Evolutionary conservation across 192 early-diverging fungal species (phyloP).

Genomic region (Entomortierella parvispora): DNA sequence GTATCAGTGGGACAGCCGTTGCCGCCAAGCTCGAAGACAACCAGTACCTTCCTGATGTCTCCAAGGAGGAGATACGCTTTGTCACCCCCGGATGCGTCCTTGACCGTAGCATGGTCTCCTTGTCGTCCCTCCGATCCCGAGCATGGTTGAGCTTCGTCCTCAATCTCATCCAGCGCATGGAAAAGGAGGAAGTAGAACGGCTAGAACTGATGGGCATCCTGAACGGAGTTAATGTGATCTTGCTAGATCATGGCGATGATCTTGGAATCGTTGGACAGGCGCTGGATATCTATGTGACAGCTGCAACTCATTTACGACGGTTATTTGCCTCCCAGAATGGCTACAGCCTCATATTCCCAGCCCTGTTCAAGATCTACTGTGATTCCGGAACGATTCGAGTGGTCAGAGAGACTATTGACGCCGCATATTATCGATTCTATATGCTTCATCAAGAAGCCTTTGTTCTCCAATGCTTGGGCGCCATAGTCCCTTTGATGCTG

Average conservation of each 20-base stretch:
- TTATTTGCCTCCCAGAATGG: conserved; percentile 64
- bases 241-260: conserved; percentile 59
- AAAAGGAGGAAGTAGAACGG: conserved; percentile 62
- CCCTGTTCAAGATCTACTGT: conserved; percentile 67
- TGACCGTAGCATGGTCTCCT: conserved; percentile 9
- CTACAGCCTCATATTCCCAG: conserved; percentile 60
- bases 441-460: conserved; percentile 67
- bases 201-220: conserved; percentile 59
- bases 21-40: conserved; percentile 23
- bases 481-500: conserved; percentile 60
- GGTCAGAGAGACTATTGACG: conserved; percentile 57
- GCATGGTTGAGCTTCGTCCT: conserved; percentile 64
- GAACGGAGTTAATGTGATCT: conserved; percentile 59
- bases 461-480: conserved; percentile 65
- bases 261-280: conserved; percentile 63
- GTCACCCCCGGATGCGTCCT: background rate
- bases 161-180: conserved; percentile 58
- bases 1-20: background rate
- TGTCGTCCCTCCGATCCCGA: conserved; percentile 61
- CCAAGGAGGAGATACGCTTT: conserved; percentile 7
- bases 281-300: conserved; percentile 58
- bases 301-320: conserved; percentile 58
- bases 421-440: conserved; percentile 62
- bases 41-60: conserved; percentile 53
- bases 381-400: conserved; percentile 47